Evolutionary conservation across 768 basidiomycete species (phyloP).

Genomic region (Calocera cornea): DNA sequence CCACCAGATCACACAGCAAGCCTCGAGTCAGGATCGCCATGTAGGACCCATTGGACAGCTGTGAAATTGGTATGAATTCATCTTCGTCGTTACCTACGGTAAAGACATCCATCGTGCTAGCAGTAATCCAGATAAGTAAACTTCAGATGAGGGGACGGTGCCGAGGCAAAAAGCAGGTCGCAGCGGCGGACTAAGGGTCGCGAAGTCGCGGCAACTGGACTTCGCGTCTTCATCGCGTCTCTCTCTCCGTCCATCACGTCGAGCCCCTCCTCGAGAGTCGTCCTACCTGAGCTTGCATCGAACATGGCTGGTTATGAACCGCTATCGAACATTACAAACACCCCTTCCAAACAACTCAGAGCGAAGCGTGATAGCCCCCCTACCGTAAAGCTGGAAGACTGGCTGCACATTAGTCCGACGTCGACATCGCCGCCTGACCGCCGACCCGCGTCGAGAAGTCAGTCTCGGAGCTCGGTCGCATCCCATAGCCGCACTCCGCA

Average conservation of each 20-base stretch:
- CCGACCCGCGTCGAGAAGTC: background rate
- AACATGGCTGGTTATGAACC: background rate
- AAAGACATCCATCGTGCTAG: too few relatives aligned
- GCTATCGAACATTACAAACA: background rate
- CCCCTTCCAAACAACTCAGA: background rate
- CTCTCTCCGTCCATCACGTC: background rate
- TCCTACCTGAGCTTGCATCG: background rate
- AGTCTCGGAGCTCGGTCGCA: background rate
- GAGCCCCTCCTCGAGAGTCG: background rate
- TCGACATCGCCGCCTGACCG: background rate
- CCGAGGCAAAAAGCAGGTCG: too few relatives aligned
- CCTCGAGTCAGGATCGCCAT: too few relatives aligned
- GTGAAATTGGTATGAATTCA: too few relatives aligned
- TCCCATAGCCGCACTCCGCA: background rate
- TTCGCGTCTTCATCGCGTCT: background rate
- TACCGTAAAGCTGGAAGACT: background rate
- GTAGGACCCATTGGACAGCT: too few relatives aligned
- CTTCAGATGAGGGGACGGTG: background rate
- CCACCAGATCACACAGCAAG: too few relatives aligned
- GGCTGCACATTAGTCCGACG: background rate
- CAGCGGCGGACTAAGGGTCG: too few relatives aligned
- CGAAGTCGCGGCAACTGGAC: too few relatives aligned
- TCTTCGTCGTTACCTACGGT: too few relatives aligned
- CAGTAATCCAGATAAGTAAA: background rate
- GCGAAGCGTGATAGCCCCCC: background rate